Conservation (phyloP, 208 protist genomes). For the Leptomonas pyrrhocoris region DNA sequence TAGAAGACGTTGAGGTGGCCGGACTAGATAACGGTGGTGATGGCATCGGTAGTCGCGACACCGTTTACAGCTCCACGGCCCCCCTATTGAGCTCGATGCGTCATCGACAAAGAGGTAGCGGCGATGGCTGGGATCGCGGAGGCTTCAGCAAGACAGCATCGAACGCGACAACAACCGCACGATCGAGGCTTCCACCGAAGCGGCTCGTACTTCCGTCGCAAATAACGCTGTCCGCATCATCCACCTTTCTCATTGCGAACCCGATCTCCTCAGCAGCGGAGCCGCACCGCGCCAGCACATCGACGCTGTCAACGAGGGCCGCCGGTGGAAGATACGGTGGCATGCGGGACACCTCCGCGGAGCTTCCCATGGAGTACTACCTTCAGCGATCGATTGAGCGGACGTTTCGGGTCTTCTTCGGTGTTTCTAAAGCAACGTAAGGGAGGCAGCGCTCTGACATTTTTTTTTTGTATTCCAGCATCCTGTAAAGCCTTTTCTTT, state of each 20-base stretch:
- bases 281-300: background rate
- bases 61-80: background rate
- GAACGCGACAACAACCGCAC: background rate
- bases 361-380: slow-evolving; percentile 31
- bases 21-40: background rate
- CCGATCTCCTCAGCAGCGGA: slow-evolving; percentile 2
- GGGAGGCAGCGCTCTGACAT: background rate
- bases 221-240: background rate
- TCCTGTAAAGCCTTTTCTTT: background rate
- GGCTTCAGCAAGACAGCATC: background rate
- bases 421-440: background rate
- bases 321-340: slow-evolving; percentile 1
- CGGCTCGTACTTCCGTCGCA: background rate
- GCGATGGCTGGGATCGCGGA: background rate
- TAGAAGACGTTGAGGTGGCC: background rate
- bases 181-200: background rate
- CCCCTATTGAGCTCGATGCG: background rate
- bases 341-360: background rate
- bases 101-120: background rate
- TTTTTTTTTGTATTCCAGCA: background rate
- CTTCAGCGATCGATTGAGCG: slow-evolving; percentile 37
- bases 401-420: slow-evolving; percentile 47
- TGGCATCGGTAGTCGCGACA: background rate
- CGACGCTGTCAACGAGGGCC: slow-evolving; percentile 1
- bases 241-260: slow-evolving; percentile 19